A percentile compares a stretch with the other conserved stretches of the same genome.
Conservation (phyloP, 331 rosid species). For the Acacia pycnantha region DNA sequence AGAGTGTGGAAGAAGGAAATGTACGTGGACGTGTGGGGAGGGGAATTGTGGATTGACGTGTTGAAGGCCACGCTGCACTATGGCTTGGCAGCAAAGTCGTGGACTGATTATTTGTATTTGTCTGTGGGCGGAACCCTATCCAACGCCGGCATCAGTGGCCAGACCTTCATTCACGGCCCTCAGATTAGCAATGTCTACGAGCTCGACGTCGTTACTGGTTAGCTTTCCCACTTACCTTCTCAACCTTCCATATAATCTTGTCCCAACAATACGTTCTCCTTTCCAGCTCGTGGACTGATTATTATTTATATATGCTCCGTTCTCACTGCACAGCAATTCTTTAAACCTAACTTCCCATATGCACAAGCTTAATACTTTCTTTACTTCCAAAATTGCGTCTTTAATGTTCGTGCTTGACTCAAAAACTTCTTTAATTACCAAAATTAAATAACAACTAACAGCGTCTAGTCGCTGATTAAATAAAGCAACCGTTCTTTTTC, state of each 20-base stretch:
- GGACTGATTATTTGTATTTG: constrained; percentile 93
- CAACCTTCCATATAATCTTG: neutral
- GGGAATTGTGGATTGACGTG: constrained; percentile 83
- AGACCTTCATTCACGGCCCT: constrained; percentile 91
- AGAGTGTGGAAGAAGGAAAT: constrained; percentile 44
- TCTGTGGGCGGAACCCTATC: constrained; percentile 96
- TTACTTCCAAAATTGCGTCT: too few relatives aligned
- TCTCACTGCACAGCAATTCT: neutral
- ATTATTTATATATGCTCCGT: too few relatives aligned
- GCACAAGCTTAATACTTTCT: neutral
- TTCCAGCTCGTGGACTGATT: too few relatives aligned
- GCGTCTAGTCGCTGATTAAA: neutral
- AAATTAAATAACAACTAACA: too few relatives aligned
- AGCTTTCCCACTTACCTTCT: neutral
- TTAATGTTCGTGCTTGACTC: neutral
- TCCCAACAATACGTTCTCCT: too few relatives aligned
- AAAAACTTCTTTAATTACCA: too few relatives aligned
- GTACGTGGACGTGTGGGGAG: constrained; percentile 94
- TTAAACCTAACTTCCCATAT: neutral
- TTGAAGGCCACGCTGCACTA: constrained; percentile 50
- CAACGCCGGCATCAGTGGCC: constrained; percentile 94
- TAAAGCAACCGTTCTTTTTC: neutral
- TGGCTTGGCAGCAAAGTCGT: constrained; percentile 85
- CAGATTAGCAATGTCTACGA: constrained; percentile 73
- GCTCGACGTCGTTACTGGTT: constrained; percentile 95